Evolutionary conservation across 2,329 filamentous ascomycete species (phyloP).

Genomic region (Phyllosticta citribraziliensis): DNA sequence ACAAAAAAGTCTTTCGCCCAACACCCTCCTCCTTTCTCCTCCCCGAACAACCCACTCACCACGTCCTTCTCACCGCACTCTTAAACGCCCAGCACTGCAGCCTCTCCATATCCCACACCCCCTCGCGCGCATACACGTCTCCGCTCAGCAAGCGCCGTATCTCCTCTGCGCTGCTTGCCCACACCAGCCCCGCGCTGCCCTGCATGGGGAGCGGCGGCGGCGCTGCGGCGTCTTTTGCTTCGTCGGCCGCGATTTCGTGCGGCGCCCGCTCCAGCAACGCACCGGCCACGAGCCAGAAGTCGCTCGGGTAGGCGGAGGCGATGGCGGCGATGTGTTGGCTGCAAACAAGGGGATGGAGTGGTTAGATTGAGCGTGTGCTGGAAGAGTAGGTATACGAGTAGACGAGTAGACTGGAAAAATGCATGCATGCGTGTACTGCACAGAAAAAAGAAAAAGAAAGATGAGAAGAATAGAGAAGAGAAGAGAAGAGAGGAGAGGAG

Average conservation of each 20-base stretch:
- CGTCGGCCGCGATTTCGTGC: conserved; percentile 30
- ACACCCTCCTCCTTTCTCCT: too few species aligned
- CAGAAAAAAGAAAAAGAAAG: too few species aligned
- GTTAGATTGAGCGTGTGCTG: not conserved
- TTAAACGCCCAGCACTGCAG: conserved; percentile 41
- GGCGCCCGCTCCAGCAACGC: conserved; percentile 59
- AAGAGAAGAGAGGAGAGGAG: too few species aligned
- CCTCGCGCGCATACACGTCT: conserved; percentile 62
- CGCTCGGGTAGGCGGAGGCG: conserved; percentile 36
- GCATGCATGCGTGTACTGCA: too few species aligned
- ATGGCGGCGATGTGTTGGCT: not conserved
- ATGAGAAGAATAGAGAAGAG: too few species aligned
- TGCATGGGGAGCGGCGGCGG: conserved; percentile 55
- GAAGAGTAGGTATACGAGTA: too few species aligned
- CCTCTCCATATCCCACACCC: conserved; percentile 64
- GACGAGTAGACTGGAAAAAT: too few species aligned
- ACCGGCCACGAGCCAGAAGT: conserved; percentile 55
- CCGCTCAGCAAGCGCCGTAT: conserved; percentile 54
- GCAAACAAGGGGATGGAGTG: not conserved
- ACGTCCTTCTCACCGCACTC: conserved; percentile 31
- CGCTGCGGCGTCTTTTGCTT: too few species aligned
- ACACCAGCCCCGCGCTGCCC: conserved; percentile 60
- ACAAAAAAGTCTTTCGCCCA: too few species aligned
- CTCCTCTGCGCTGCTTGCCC: conserved; percentile 60
- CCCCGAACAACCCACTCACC: too few species aligned